Conservation (phyloP, 352 stramenopile species). For the Globisporangium cystogenes region DNA sequence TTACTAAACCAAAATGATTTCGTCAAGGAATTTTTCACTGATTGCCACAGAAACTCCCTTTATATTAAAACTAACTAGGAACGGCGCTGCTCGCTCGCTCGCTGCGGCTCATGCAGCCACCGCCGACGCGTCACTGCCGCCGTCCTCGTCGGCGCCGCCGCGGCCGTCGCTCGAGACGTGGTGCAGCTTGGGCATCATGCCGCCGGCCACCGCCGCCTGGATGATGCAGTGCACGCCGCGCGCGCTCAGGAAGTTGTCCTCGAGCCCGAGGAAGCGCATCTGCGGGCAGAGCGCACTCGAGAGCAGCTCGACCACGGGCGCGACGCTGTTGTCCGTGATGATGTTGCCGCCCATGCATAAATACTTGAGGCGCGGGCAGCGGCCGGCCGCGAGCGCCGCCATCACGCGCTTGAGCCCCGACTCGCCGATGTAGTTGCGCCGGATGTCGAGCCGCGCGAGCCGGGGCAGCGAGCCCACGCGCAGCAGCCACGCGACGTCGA, state of each 20-base stretch:
- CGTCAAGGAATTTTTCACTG: too few species aligned
- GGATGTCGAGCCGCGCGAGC: constrained; percentile 53
- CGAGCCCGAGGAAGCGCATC: constrained; percentile 66
- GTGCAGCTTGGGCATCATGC: constrained; percentile 40
- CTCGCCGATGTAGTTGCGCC: constrained; percentile 71
- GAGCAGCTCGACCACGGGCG: constrained; percentile 37
- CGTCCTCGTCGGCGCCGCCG: constrained; percentile 2
- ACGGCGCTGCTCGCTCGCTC: background rate
- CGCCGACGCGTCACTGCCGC: background rate
- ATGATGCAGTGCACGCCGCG: constrained; percentile 61
- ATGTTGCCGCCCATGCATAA: constrained; percentile 79
- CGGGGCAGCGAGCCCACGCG: constrained; percentile 20
- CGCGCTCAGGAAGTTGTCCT: constrained; percentile 76
- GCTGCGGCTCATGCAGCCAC: background rate
- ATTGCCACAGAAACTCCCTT: too few species aligned
- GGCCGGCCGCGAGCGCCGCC: constrained; percentile 18
- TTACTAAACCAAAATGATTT: too few species aligned
- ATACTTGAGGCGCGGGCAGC: constrained; percentile 39
- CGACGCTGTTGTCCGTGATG: constrained; percentile 73
- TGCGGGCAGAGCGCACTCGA: constrained; percentile 27
- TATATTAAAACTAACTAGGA: too few species aligned
- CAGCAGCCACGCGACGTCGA: constrained; percentile 40
- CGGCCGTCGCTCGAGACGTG: constrained; percentile 41
- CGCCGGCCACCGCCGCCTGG: constrained; percentile 34
- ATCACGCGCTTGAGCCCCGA: constrained; percentile 41